A percentile compares a stretch with the other conserved stretches of the same genome.
phyloP scores from a whole-genome alignment of 2,329 filamentous ascomycete genomes.

The Taxawa tesnikishii region DNA sequence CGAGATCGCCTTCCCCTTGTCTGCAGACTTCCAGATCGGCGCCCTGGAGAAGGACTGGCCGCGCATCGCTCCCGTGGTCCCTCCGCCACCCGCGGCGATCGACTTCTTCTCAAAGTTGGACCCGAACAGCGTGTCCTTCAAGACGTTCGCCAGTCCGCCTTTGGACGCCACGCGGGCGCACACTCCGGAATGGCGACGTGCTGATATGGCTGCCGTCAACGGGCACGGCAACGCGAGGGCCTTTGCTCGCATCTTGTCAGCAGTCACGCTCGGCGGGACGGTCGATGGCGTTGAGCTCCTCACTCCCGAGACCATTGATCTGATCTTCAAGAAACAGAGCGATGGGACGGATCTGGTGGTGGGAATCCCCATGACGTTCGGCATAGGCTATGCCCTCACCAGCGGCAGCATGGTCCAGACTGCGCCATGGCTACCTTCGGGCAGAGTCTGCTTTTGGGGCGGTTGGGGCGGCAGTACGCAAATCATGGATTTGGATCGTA shows the following conservation, averaged over 20 bases:
- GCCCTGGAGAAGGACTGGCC: slow-evolving; percentile 27
- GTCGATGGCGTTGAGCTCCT: slow-evolving; percentile 25
- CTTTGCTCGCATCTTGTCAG: slow-evolving; percentile 29
- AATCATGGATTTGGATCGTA: too few species aligned
- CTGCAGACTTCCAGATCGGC: slow-evolving; percentile 37
- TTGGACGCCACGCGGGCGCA: slow-evolving; percentile 12
- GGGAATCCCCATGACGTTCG: slow-evolving; percentile 23
- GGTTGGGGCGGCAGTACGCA: too few species aligned
- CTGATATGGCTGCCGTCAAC: slow-evolving; percentile 31
- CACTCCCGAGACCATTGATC: slow-evolving; percentile 28
- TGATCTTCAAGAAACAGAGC: slow-evolving; percentile 33
- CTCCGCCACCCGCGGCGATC: slow-evolving; percentile 11
- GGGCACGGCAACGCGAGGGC: slow-evolving; percentile 34
- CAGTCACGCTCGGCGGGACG: slow-evolving; percentile 21
- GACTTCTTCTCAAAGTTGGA: slow-evolving; percentile 8
- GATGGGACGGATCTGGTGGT: slow-evolving; percentile 29
- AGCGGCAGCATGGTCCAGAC: too few species aligned
- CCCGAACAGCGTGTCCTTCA: slow-evolving; percentile 17
- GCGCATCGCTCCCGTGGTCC: slow-evolving; percentile 25
- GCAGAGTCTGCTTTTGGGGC: too few species aligned
- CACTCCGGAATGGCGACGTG: slow-evolving; percentile 22
- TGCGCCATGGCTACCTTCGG: too few species aligned
- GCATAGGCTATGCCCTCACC: too few species aligned
- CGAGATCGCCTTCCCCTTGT: slow-evolving; percentile 29
- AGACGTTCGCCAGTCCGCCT: slow-evolving; percentile 18